These are phyloP conservation scores for Mycothermus thermophilus DNA, from an alignment of 495 filamentous ascomycete genomes.

Conservation along the genomic window DNA sequence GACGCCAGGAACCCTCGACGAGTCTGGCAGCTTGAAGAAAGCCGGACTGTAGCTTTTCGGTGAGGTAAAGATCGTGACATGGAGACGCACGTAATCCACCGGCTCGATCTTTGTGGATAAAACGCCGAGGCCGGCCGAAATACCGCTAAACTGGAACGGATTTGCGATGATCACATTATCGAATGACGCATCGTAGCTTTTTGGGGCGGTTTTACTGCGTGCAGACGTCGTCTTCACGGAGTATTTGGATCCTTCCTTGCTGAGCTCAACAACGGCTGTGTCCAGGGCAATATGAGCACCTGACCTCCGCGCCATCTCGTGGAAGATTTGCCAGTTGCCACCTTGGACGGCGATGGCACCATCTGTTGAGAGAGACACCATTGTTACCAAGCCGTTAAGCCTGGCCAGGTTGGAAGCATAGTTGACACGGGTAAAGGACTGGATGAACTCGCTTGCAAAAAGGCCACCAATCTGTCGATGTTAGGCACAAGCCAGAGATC, in stretches of 20 bases:
- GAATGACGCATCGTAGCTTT: constrained; percentile 36
- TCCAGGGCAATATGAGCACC: constrained; percentile 50
- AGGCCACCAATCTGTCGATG: constrained; percentile 38
- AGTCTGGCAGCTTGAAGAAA: constrained; percentile 51
- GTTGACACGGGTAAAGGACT: constrained; percentile 87
- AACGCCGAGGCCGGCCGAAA: constrained; percentile 32
- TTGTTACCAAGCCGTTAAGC: constrained; percentile 82
- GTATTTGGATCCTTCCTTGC: constrained; percentile 31
- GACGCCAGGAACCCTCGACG: constrained; percentile 44
- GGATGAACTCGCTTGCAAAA: constrained; percentile 76
- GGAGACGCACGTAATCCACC: constrained; percentile 68
- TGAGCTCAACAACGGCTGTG: constrained; percentile 50
- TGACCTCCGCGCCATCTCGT: constrained; percentile 56
- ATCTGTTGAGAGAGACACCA: constrained; percentile 76
- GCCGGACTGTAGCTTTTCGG: constrained; percentile 48
- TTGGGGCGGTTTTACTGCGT: constrained; percentile 8
- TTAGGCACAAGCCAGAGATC: not conserved
- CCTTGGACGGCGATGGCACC: constrained; percentile 67
- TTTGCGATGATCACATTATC: constrained; percentile 74
- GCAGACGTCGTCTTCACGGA: constrained; percentile 32
- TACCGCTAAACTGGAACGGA: constrained; percentile 54
- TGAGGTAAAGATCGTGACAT: constrained; percentile 82
- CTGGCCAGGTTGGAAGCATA: constrained; percentile 76
- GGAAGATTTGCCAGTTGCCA: constrained; percentile 94
- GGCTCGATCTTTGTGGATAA: constrained; percentile 43